Conservation (phyloP, 2,329 filamentous ascomycete genomes). For the Penicillium sumatraense region DNA sequence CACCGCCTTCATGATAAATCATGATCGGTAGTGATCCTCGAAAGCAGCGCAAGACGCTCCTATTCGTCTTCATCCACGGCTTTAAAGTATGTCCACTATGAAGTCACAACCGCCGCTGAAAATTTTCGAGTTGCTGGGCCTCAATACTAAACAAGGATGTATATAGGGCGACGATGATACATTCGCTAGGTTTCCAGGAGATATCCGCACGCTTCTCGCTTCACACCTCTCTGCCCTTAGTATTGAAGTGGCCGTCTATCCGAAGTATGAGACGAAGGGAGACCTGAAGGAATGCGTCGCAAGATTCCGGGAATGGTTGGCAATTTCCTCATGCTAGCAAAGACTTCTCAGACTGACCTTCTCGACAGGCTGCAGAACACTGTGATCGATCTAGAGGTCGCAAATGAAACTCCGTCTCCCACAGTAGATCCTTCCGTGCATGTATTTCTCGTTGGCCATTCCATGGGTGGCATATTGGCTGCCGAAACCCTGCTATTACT, state of each 20-base stretch:
- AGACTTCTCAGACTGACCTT: background rate
- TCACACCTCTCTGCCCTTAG: constrained; percentile 48
- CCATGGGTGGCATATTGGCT: constrained; percentile 92
- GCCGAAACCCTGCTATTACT: constrained; percentile 84
- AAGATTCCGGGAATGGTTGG: constrained; percentile 54
- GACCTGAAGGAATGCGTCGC: constrained; percentile 52
- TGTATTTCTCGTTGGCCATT: constrained; percentile 82
- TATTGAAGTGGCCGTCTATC: constrained; percentile 50
- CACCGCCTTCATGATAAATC: constrained; percentile 5
- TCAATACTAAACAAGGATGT: constrained; percentile 1
- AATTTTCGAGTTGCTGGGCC: background rate
- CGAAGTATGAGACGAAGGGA: constrained; percentile 55
- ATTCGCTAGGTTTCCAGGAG: constrained; percentile 52
- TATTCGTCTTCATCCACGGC: constrained; percentile 55
- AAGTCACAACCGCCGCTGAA: background rate
- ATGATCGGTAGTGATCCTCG: background rate
- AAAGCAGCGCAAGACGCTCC: constrained; percentile 51
- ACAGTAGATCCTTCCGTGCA: constrained; percentile 85
- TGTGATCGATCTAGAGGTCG: constrained; percentile 93
- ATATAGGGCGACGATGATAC: constrained; percentile 54
- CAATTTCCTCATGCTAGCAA: background rate
- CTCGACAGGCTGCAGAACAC: constrained; percentile 76
- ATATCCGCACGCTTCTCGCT: constrained; percentile 46
- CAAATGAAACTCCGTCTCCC: constrained; percentile 76
- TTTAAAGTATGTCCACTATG: constrained; percentile 48